Evolutionary conservation across 805 yeast genomes (phyloP), one percentile per base, ranked within the genome.

Genomic region (Yarrowia sp.): DNA sequence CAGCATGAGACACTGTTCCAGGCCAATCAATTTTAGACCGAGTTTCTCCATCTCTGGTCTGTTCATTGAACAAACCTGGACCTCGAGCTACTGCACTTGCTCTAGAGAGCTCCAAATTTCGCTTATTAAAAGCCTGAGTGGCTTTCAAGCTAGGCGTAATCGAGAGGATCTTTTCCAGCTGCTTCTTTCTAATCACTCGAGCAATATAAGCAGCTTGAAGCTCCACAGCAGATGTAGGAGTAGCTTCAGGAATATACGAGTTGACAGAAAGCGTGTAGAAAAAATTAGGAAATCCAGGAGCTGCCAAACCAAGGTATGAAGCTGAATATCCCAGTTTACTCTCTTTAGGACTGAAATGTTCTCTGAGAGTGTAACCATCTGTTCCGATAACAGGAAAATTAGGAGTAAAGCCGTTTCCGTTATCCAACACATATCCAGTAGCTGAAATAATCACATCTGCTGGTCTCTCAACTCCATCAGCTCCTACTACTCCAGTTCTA

Each of bases 401-500:
- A 42, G 64, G 64, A 6, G 61, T 11, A 11, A 60, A 35, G 13
- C 64, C 64, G 4, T 6, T 32, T n/a, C 64, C 64, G 14, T 48
- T 60, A 15, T n/a, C 4, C 10, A 14, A 10, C 31, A 36, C 15
- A 28, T 64, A 64, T 5, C 66, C 66, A 5, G 66, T 64, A 7
- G 66, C 65, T 3, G 66, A n/a, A 14, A 64, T 64, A 10, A 64
- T 14, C 8, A 64, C 66, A 11, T 64, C 66, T 1, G 15, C 65
- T 36, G 31, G 17, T 18, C 43, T 17, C 17, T 64, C 66, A 8
- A 48, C 62, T 9, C 67, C 65, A 28, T 67, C 69, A 7, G 35
- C 42, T 1, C 69, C 69, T 17, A 58, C 55, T 14, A 68, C 38
- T 17, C 70, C 70, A 15, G 18, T 48, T n/a, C 48, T 68, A n/a